Evolutionary conservation across 2,329 filamentous ascomycete genomes (phyloP), one percentile per base, ranked within the genome.

Genomic region (Shiraia sp.): DNA sequence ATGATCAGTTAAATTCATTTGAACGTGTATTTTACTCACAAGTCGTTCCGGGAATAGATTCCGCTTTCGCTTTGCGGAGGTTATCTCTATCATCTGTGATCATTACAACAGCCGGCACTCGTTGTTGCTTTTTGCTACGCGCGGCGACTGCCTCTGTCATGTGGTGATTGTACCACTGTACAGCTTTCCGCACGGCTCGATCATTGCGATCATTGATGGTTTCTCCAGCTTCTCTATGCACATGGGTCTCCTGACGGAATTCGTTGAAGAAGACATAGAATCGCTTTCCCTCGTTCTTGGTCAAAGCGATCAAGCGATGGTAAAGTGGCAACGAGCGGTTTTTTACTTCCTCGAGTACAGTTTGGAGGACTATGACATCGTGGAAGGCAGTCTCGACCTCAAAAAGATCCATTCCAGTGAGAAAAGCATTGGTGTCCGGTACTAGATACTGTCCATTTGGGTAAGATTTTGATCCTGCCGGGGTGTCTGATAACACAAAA

Each of bases 191-290:
- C 22, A 99, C 89, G 31, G 93, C 90, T 48, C 91, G 84, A 68
- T 99, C 95, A 63, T 99, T 99, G 40, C 93, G 82, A 68, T 99
- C 93, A 66, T 99, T 99, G 71, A 99, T 93, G 3, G 82, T 87
- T 74, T 99, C 93, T 26, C 88, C 86, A 5, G 79, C 70, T 14
- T 85, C 80, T 48, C 93, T 80, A 19, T 80, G 74, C 33, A 96
- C 82, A 63, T 96, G 88, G 0, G 93, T 99, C 70, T 99, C 95
- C 27, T 91, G 77, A 36, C 92, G 82, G 65, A 99, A 99, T 61
- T 99, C 93, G 69, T 99, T 99, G 81, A 97, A 97, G 69, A 99
- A 99, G 37, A 99, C 89, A 64, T 97, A 96, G 68, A 96, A 97
- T 40, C 92, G 84, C 77, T 99, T 99, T 53, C 95, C 90, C 59